Evolutionary conservation across 805 yeast species (phyloP), one percentile per base, ranked within the genome.

Genomic region (Hagleromyces aurorensis): DNA sequence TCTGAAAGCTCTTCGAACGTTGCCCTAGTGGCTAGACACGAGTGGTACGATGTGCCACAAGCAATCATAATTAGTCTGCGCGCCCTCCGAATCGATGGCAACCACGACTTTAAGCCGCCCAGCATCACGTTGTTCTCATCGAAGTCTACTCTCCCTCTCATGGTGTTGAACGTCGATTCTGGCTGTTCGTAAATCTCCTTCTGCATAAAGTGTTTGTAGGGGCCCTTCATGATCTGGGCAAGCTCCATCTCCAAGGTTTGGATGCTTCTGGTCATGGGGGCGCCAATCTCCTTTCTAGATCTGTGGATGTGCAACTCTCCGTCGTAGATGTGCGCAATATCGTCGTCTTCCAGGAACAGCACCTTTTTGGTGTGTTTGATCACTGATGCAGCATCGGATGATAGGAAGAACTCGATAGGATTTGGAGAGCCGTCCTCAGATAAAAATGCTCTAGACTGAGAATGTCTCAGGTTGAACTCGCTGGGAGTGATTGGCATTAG

Each of bases 111-210:
- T 51, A 91, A 70, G 22, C 99, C 99, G 52, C 98, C 98, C 38
- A 91, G 69, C 43, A 72, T 81, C 44, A 91, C 80, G 23, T 63
- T 66, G 47, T 70, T 69, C 56, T 78, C 77, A 25, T 77, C 86
- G 53, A 91, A 91, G 61, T 91, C 97, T 39, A 91, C 70, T 69
- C 99, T 84, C 54, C 99, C 99, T 69, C 98, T 81, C 98, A 91
- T 91, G 29, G 99, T 91, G 67, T 91, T 91, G 59, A 87, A 81
- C 29, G 96, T 81, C 3, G 97, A 87, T 55, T 91, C 98, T 21
- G 98, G 98, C 65, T 91, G 99, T 64, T 91, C 98, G 54, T 81
- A 85, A 47, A 91, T 91, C 66, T 91, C 99, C 70, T 91, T 91
- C 65, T 86, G 93, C 99, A 91, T 91, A 62, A 89, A 91, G 64